Conservation (phyloP, 1,139 yeast species). For the Casaregolazyma suthepensis region DNA sequence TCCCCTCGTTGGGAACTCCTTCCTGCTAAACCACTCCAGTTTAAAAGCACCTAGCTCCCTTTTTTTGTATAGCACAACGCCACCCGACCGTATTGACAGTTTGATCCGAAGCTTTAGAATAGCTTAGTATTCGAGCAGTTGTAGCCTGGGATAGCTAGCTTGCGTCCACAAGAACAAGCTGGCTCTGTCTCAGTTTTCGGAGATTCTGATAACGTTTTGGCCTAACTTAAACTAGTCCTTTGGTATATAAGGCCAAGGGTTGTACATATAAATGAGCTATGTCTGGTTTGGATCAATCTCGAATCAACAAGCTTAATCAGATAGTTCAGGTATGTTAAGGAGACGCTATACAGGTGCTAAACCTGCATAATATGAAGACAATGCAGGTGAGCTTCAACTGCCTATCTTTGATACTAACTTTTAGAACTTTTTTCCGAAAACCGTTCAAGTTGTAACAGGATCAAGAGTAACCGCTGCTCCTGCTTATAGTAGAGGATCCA, state of each 20-base stretch:
- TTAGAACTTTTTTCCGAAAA: conserved; percentile 62
- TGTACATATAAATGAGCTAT: neutral
- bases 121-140: neutral
- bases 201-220: neutral
- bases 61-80: neutral
- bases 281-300: conserved; percentile 10
- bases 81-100: neutral
- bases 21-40: neutral
- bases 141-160: neutral
- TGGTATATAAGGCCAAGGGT: neutral
- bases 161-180: neutral
- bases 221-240: neutral
- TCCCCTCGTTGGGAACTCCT: neutral
- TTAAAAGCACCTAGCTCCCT: neutral
- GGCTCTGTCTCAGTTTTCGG: neutral
- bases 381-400: no score
- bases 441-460: conserved; percentile 55
- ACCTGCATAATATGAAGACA: neutral
- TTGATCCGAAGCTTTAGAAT: neutral
- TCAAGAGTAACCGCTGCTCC: conserved; percentile 31
- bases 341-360: neutral
- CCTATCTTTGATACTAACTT: neutral
- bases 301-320: conserved; percentile 31
- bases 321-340: conserved; percentile 31
- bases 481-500: conserved; percentile 17